These are phyloP conservation scores for Paramecium caudatum DNA, from an alignment of 73 alveolate genomes.

Conservation along the genomic window DNA sequence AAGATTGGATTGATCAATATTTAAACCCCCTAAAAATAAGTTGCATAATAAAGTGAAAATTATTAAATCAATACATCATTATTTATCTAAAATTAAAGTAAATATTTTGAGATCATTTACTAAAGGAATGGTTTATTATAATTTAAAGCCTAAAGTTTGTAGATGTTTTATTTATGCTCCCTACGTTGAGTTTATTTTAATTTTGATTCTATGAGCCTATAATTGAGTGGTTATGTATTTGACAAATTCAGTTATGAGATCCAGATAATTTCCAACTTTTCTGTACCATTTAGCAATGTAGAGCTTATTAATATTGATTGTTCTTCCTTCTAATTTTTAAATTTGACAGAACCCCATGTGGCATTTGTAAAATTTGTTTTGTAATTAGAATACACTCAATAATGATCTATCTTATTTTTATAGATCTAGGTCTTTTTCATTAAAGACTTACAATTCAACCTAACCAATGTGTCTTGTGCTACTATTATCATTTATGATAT, in stretches of 20 bases:
- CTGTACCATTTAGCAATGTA: slow-evolving; percentile 67
- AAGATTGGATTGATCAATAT: slow-evolving; percentile 42
- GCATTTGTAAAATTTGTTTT: slow-evolving; percentile 54
- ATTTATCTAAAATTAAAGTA: slow-evolving; percentile 37
- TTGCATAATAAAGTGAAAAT: neutral
- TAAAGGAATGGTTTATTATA: neutral
- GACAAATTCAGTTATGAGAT: slow-evolving; percentile 22
- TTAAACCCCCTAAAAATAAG: neutral
- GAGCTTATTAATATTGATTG: slow-evolving; percentile 7
- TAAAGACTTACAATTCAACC: slow-evolving; percentile 6
- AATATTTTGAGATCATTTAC: slow-evolving; percentile 52
- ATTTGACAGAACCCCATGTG: slow-evolving; percentile 53
- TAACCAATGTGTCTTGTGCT: neutral
- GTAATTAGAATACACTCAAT: neutral
- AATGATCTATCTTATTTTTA: neutral
- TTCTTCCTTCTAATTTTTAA: slow-evolving; percentile 23
- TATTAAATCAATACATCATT: neutral
- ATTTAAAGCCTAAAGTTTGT: slow-evolving; percentile 26
- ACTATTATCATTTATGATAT: neutral
- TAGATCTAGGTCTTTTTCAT: neutral
- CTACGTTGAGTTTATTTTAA: slow-evolving; percentile 41
- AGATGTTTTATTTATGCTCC: slow-evolving; percentile 9
- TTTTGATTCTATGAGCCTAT: neutral
- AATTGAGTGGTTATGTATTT: neutral
- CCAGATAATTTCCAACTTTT: neutral